Percentiles rank a stretch among this genome's conserved stretches.
Evolutionary conservation across 2,329 filamentous ascomycete species (phyloP).

Genomic region (Diaporthe capsici): DNA sequence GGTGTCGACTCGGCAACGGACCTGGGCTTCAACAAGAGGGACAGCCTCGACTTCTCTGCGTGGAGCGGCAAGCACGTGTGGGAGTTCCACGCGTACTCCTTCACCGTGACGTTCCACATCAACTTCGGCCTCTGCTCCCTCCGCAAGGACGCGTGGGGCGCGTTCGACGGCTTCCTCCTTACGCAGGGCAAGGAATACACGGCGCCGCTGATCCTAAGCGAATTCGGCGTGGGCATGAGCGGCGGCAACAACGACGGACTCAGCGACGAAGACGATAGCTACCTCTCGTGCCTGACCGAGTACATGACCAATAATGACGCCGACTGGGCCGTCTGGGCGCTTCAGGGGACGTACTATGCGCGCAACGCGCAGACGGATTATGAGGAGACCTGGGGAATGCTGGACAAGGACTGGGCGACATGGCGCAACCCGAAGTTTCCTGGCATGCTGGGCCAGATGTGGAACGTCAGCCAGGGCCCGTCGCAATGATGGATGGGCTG

Average conservation of each 20-base stretch:
- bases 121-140: slow-evolving; percentile 58
- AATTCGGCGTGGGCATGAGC: slow-evolving; percentile 69
- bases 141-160: slow-evolving; percentile 60
- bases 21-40: slow-evolving; percentile 58
- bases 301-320: slow-evolving; percentile 70
- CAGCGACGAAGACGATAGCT: slow-evolving; percentile 59
- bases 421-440: slow-evolving; percentile 58
- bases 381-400: slow-evolving; percentile 67
- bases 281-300: slow-evolving; percentile 65
- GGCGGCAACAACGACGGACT: slow-evolving; percentile 59
- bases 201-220: slow-evolving; percentile 69
- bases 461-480: slow-evolving; percentile 58
- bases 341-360: slow-evolving; percentile 72
- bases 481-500: slow-evolving; percentile 24
- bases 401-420: slow-evolving; percentile 54
- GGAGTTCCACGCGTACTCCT: slow-evolving; percentile 72
- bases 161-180: slow-evolving; percentile 66
- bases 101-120: slow-evolving; percentile 63
- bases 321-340: slow-evolving; percentile 72
- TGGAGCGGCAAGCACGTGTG: slow-evolving; percentile 69
- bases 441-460: slow-evolving; percentile 54
- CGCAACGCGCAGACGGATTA: slow-evolving; percentile 63
- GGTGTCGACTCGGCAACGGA: slow-evolving; percentile 69
- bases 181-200: slow-evolving; percentile 62
- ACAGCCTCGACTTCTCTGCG: slow-evolving; percentile 58